phyloP scores from a whole-genome alignment of 2,329 filamentous ascomycete genomes.

The Ascochyta pisi region DNA sequence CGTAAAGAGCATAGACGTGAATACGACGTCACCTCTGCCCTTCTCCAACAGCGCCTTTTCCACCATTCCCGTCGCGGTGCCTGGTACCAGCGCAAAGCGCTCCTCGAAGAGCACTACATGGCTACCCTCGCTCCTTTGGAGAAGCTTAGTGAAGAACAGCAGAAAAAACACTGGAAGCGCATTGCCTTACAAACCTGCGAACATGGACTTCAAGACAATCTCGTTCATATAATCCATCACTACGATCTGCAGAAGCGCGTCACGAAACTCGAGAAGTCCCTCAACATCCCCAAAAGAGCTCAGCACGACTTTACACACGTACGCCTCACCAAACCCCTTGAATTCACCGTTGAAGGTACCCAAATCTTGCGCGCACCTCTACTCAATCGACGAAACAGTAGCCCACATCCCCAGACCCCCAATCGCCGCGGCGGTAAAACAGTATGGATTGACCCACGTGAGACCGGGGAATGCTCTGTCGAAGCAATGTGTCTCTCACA shows the following conservation, averaged over 20 bases:
- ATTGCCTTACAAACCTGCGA: conserved; percentile 83
- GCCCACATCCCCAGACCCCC: conserved; percentile 41
- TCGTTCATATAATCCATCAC: conserved; percentile 92
- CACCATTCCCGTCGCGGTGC: conserved; percentile 82
- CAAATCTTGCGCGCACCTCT: conserved; percentile 69
- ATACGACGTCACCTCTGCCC: conserved; percentile 73
- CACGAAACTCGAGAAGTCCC: conserved; percentile 83
- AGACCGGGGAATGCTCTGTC: conserved; percentile 79
- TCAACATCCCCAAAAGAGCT: conserved; percentile 81
- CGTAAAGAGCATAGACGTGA: conserved; percentile 83
- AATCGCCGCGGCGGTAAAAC: conserved; percentile 70
- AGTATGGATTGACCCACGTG: conserved; percentile 82
- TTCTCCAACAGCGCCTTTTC: conserved; percentile 83
- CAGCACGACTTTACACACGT: conserved; percentile 95
- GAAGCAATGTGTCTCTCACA: conserved; percentile 92
- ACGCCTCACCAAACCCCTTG: conserved; percentile 74
- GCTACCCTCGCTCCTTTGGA: conserved; percentile 49
- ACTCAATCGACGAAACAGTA: conserved; percentile 38
- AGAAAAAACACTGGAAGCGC: conserved; percentile 83
- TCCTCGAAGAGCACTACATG: conserved; percentile 97
- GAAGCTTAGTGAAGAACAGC: conserved; percentile 58
- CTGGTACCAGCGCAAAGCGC: conserved; percentile 95
- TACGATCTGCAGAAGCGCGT: conserved; percentile 94
- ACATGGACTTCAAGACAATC: conserved; percentile 80
- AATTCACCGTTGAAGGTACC: conserved; percentile 78